These are phyloP conservation scores for Metarhizium anisopliae DNA, from an alignment of 2,329 filamentous ascomycete species.

Conservation along the genomic window DNA sequence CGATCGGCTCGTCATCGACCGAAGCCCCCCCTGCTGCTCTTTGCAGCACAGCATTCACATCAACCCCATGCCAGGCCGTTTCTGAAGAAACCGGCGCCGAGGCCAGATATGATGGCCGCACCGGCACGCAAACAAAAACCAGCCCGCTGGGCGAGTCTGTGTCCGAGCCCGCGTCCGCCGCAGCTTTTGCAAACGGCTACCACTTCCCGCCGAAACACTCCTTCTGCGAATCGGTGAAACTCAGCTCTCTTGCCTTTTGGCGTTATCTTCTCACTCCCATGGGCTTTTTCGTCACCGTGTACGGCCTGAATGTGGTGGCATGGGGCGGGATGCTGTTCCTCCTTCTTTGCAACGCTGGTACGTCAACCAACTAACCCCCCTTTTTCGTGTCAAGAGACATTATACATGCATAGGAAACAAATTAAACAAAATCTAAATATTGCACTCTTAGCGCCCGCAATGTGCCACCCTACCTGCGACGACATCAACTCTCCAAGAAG, in stretches of 20 bases:
- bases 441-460: slow-evolving; percentile 42
- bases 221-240: slow-evolving; percentile 47
- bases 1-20: slow-evolving; percentile 9
- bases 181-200: slow-evolving; percentile 52
- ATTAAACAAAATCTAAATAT: neutral
- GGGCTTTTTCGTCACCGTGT: slow-evolving; percentile 70
- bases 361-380: no score
- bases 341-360: slow-evolving; percentile 62
- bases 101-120: slow-evolving; percentile 1
- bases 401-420: neutral
- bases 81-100: slow-evolving; percentile 1
- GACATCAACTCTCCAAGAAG: slow-evolving; percentile 67
- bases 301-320: slow-evolving; percentile 73
- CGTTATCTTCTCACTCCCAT: slow-evolving; percentile 65
- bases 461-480: slow-evolving; percentile 63
- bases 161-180: slow-evolving; percentile 20
- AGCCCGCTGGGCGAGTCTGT: slow-evolving; percentile 1
- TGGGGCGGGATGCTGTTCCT: slow-evolving; percentile 92
- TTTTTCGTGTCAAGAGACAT: neutral
- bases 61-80: neutral
- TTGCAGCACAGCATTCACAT: slow-evolving; percentile 18
- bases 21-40: slow-evolving; percentile 2
- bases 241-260: slow-evolving; percentile 55
- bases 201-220: slow-evolving; percentile 55
- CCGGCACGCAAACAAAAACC: slow-evolving; percentile 9